Conservation (phyloP, 2,329 filamentous ascomycete species). For the Nemania serpens region DNA sequence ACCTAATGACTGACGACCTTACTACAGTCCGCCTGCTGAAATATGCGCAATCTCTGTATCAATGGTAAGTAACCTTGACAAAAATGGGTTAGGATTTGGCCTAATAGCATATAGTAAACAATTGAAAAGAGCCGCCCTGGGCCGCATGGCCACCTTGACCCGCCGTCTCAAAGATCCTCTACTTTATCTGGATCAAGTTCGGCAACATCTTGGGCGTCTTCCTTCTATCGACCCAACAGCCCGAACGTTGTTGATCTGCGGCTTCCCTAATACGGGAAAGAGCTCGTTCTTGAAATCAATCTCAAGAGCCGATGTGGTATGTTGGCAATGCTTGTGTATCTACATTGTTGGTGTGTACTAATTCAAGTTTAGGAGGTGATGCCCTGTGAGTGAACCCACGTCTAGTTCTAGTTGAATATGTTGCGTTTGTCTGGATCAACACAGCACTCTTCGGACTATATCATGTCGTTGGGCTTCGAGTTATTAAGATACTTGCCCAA, state of each 20-base stretch:
- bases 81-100: background rate
- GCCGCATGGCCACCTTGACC: slow-evolving; percentile 97
- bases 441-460: background rate
- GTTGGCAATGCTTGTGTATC: background rate
- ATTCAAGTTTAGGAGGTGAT: slow-evolving; percentile 22
- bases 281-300: slow-evolving; percentile 93
- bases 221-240: slow-evolving; percentile 99
- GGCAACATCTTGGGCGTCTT: slow-evolving; percentile 95
- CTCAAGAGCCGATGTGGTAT: slow-evolving; percentile 81
- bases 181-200: slow-evolving; percentile 92
- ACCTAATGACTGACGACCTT: slow-evolving; percentile 7
- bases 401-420: background rate
- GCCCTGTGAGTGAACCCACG: slow-evolving; percentile 19
- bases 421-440: background rate
- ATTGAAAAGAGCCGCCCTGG: slow-evolving; percentile 92
- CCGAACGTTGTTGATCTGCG: slow-evolving; percentile 91
- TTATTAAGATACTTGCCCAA: background rate
- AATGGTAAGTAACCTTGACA: slow-evolving; percentile 53
- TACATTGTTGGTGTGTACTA: background rate
- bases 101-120: slow-evolving; percentile 66
- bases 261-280: slow-evolving; percentile 97
- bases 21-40: slow-evolving; percentile 79
- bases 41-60: slow-evolving; percentile 95
- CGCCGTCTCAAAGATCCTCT: slow-evolving; percentile 94
- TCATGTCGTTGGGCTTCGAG: background rate